Base-by-base conservation (phyloP, 1,284 basidiomycete genomes). In the Malassezia obtusa region DNA sequence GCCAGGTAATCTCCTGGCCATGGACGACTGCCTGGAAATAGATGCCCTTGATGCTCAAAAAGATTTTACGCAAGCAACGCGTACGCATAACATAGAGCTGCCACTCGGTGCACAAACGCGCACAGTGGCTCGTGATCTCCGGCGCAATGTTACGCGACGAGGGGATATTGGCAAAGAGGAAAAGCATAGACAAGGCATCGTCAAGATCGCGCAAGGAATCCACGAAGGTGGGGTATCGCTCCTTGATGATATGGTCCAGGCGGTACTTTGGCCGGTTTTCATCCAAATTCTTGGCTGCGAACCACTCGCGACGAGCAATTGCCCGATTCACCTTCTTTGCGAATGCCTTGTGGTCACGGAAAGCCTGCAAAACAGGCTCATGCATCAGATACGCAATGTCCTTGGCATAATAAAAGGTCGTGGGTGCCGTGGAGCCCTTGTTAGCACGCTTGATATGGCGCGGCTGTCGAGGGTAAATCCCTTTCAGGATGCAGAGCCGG, bases 391-490 rank as follows among this genome's bases (percentile, higher is more conserved):
- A 98, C 51, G 88, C 87, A 64, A 99, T 94, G 73, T 99, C 94
- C 77, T 99, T 99, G 48, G 89, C 80, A 76, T 96, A 96, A 79
- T 98, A 99, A 78, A 98, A 99, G 5, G 91, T 88, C 1, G 91
- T 90, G 2, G 92, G 90, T 0, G 89, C 91, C 35, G 90, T 89
- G 4, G 88, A 92, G 4, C 94, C 94, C 76, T 95, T 96, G 79
- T 98, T 98, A 50, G 92, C 94, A 63, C 85, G 84, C 76, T 96
- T 98, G 73, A 83, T 83, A 77, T 83, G 85, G 46, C 84, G 82
- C 17, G 94, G 94, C 75, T 98, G 92, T 47, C 92, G 86, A 59
- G 94, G 94, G 76, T 92, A 96, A 73, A 99, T 95, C 25, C 94
- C 94, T 80, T 99, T 99, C 65, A 99, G 79, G 65, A 99, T 99